Evolutionary conservation across 345 rosid genomes (phyloP).

Genomic region (Anastatica hierochuntica): DNA sequence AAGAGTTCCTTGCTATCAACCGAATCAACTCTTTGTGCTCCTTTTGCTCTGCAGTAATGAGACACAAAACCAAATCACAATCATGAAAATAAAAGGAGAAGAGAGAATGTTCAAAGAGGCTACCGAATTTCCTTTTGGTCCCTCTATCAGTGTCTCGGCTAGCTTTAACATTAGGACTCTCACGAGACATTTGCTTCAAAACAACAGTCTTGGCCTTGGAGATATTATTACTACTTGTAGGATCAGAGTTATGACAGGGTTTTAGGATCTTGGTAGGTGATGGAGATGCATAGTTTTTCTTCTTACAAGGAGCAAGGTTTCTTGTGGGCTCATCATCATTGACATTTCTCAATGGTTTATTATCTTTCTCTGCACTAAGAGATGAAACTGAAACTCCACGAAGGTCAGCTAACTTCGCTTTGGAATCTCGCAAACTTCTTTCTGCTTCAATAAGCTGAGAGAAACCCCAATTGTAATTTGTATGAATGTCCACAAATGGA

Average conservation of each 20-base stretch:
- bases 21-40: constrained; percentile 73
- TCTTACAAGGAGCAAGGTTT: constrained; percentile 9
- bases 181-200: constrained; percentile 28
- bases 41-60: constrained; percentile 46
- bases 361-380: constrained; percentile 28
- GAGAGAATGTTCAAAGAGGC: not conserved
- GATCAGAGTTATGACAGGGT: constrained; percentile 38
- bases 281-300: constrained; percentile 11
- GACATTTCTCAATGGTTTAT: constrained; percentile 8
- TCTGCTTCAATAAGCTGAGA: constrained; percentile 61
- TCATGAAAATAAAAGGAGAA: not conserved
- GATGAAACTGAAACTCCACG: constrained; percentile 29
- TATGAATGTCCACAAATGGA: too few species aligned
- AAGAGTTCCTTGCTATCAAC: constrained; percentile 40
- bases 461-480: not conserved
- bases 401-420: constrained; percentile 47
- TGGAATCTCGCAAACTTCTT: constrained; percentile 45
- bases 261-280: constrained; percentile 35
- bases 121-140: constrained; percentile 66
- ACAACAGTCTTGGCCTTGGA: constrained; percentile 23
- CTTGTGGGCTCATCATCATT: constrained; percentile 25
- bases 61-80: constrained; percentile 3
- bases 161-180: too few species aligned
- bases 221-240: constrained; percentile 14
- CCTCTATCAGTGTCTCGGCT: constrained; percentile 39